Evolutionary conservation across 208 protist genomes (phyloP), one percentile per base, ranked within the genome.

Genomic region (Trypanosoma vivax): DNA sequence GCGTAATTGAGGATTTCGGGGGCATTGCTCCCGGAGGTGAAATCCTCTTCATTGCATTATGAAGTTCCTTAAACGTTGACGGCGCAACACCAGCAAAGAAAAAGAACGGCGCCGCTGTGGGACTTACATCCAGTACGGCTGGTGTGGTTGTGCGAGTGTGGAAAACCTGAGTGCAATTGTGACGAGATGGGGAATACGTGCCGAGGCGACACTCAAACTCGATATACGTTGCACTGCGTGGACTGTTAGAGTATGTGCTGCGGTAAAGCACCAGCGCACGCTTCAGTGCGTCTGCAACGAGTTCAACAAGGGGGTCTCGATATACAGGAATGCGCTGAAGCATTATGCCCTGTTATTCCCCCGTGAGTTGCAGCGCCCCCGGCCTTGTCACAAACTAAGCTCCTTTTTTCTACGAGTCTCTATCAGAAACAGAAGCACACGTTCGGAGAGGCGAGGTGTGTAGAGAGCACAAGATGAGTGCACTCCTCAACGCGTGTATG

Each of bases 171-270:
- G 57, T 51, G 47, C 50, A 66, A 19, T 25, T 58, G 43, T 60
- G 59, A 18, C 33, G 28, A 25, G 60, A 46, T 0, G 60, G 51
- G 1, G 57, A 58, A 46, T 71, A 59, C 10, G 53, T 69, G 5
- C 80, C 80, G 4, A 88, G 58, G 5, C 80, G 80, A 21, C 68
- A 69, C 51, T 88, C 80, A 16, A 81, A 64, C 56, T 88, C 80
- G 21, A 83, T 41, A 10, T 42, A 57, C 25, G 49, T 21, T 9
- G 37, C 65, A 35, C 39, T 13, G 10, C 65, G 51, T 10, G 70
- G 49, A 1, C 47, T 53, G 25, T 50, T n/a, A n/a, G n/a, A n/a
- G n/a, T n/a, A n/a, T n/a, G n/a, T n/a, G n/a, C n/a, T 43, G 21
- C 64, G 73, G 40, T 80, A 70, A 23, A 73, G 39, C 42, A 65